Evolutionary conservation across 192 early-diverging fungal genomes (phyloP).

Genomic region (Coemansia sp.): DNA sequence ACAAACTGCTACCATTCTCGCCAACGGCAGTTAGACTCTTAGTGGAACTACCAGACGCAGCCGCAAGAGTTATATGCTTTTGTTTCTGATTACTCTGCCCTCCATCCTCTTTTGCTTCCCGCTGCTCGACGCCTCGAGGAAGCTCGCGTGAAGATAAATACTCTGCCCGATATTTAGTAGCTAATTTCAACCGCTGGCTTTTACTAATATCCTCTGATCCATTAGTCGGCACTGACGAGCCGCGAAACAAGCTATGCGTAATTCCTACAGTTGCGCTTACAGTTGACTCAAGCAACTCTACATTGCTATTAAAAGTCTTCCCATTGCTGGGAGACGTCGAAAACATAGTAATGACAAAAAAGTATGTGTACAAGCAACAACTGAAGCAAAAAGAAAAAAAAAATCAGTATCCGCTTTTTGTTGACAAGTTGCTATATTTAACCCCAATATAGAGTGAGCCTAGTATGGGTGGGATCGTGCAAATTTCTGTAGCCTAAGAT

Average conservation of each 20-base stretch:
- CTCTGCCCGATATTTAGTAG: constrained; percentile 42
- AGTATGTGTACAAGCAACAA: neutral
- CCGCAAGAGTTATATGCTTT: neutral
- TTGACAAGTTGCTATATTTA: too few relatives aligned
- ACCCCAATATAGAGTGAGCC: too few relatives aligned
- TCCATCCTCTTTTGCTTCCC: neutral
- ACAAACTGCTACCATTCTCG: neutral
- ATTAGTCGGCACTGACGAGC: constrained; percentile 3
- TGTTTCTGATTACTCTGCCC: neutral
- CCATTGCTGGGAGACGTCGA: neutral
- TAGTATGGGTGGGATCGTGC: too few relatives aligned
- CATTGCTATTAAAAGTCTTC: neutral
- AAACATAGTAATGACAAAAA: neutral
- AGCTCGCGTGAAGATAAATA: constrained; percentile 40
- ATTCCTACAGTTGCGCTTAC: neutral
- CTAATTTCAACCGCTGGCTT: constrained; percentile 11
- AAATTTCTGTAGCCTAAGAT: too few relatives aligned
- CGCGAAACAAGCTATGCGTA: constrained; percentile 33
- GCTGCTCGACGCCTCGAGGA: constrained; percentile 17
- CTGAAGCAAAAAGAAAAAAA: neutral
- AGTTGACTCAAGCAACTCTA: constrained; percentile 1
- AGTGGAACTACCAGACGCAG: neutral
- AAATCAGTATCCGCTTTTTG: too few relatives aligned
- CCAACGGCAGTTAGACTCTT: constrained; percentile 18
- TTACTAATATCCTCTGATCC: neutral